Percentiles rank a stretch among this genome's conserved stretches.
Conservation (phyloP, 2,329 filamentous ascomycete species). For the Atkinsonella texensis region DNA sequence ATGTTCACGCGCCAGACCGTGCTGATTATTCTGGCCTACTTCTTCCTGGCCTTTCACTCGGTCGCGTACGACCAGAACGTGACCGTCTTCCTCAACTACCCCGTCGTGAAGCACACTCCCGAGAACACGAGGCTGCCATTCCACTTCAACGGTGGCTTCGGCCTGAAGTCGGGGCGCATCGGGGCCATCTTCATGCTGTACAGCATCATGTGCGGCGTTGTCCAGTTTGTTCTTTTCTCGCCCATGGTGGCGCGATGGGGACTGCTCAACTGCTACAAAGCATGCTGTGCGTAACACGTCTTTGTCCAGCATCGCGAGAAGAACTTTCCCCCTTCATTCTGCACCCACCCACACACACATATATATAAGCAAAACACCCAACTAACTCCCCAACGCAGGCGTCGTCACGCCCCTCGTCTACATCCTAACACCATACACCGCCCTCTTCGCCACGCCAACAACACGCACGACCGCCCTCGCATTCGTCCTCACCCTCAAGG, state of each 20-base stretch:
- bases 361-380: no score
- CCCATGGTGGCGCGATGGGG: constrained; percentile 60
- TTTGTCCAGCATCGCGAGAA: neutral
- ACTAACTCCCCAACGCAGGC: constrained; percentile 25
- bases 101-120: constrained; percentile 41
- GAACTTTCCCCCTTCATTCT: no score
- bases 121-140: constrained; percentile 57
- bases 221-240: constrained; percentile 82
- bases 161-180: constrained; percentile 59
- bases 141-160: constrained; percentile 74
- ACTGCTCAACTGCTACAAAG: constrained; percentile 59
- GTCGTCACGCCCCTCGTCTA: constrained; percentile 64
- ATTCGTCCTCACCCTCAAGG: constrained; percentile 59
- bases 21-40: constrained; percentile 67
- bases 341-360: neutral
- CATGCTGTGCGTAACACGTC: constrained; percentile 33
- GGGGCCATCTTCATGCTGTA: constrained; percentile 79
- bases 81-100: constrained; percentile 78
- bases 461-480: constrained; percentile 52
- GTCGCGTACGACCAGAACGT: constrained; percentile 81
- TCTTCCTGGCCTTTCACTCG: constrained; percentile 67
- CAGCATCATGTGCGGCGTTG: constrained; percentile 64
- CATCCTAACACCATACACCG: constrained; percentile 69
- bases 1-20: constrained; percentile 65
- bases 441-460: constrained; percentile 39